These are phyloP conservation scores for Neofusicoccum kwambonambiense DNA, from an alignment of 2,329 filamentous ascomycete genomes.

Conservation along the genomic window DNA sequence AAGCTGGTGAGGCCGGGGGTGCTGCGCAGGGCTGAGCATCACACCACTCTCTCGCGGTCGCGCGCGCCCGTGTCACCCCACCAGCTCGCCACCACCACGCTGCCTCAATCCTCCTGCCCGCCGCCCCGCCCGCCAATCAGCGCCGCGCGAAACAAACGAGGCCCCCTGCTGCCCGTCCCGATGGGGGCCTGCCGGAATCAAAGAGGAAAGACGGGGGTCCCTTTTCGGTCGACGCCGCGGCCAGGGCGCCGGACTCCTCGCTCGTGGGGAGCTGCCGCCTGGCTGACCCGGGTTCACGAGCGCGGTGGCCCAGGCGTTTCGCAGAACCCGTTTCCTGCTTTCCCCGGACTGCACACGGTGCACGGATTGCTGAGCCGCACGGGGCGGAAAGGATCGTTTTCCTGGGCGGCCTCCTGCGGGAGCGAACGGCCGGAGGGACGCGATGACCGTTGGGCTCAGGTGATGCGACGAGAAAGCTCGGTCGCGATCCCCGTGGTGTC, in stretches of 20 bases:
- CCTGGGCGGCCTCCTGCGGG: background rate
- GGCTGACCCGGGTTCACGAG: background rate
- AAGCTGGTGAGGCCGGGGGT: background rate
- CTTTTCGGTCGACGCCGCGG: no score
- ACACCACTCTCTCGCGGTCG: constrained; percentile 7
- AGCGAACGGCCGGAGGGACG: constrained; percentile 5
- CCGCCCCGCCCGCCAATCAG: background rate
- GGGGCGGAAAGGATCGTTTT: background rate
- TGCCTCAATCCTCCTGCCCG: background rate
- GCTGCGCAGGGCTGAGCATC: background rate
- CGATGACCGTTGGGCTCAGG: background rate
- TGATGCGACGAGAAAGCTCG: background rate
- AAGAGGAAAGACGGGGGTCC: no score
- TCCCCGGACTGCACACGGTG: background rate
- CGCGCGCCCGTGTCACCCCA: constrained; percentile 8
- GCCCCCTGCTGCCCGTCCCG: no score
- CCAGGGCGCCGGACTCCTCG: no score
- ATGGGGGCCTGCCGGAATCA: no score
- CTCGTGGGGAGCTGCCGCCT: no score
- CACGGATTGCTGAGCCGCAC: constrained; percentile 5
- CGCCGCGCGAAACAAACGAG: background rate
- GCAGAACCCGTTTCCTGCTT: background rate
- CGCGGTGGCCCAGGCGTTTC: background rate
- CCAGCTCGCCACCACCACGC: background rate
- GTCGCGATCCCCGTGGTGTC: background rate